These are phyloP conservation scores for Geosiphon pyriformis DNA, from an alignment of 192 early-diverging fungal species.

Conservation along the genomic window DNA sequence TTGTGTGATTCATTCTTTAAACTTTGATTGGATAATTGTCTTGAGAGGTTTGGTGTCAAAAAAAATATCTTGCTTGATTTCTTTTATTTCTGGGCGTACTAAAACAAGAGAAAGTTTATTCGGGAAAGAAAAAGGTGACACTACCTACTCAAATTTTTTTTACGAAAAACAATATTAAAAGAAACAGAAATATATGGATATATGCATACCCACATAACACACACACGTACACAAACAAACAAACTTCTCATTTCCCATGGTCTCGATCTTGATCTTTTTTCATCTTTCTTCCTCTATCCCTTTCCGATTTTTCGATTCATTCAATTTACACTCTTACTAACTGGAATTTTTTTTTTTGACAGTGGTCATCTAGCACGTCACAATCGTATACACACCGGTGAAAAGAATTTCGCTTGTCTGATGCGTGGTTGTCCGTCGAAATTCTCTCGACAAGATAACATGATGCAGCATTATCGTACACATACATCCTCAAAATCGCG, in stretches of 20 bases:
- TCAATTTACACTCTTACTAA: not conserved
- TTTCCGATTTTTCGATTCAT: not conserved
- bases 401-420: conserved; percentile 69
- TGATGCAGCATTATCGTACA: conserved; percentile 83
- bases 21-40: too few relatives aligned
- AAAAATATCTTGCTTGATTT: too few relatives aligned
- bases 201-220: too few relatives aligned
- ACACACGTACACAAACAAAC: not conserved
- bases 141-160: too few relatives aligned
- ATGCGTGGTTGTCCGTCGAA: conserved; percentile 63
- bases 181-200: too few relatives aligned
- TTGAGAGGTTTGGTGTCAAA: too few relatives aligned
- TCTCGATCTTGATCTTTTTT: conserved; percentile 1
- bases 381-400: conserved; percentile 78
- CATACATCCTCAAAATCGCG: conserved; percentile 69
- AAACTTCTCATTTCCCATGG: not conserved
- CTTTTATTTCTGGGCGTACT: too few relatives aligned
- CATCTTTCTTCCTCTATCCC: not conserved
- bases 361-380: conserved; percentile 80
- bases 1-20: too few relatives aligned
- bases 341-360: not conserved
- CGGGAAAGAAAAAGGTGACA: too few relatives aligned
- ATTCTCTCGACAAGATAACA: conserved; percentile 80
- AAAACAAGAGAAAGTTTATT: too few relatives aligned
- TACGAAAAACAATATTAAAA: too few relatives aligned